Evolutionary conservation across 352 stramenopile genomes (phyloP).

Genomic region (Pythium insidiosum): DNA sequence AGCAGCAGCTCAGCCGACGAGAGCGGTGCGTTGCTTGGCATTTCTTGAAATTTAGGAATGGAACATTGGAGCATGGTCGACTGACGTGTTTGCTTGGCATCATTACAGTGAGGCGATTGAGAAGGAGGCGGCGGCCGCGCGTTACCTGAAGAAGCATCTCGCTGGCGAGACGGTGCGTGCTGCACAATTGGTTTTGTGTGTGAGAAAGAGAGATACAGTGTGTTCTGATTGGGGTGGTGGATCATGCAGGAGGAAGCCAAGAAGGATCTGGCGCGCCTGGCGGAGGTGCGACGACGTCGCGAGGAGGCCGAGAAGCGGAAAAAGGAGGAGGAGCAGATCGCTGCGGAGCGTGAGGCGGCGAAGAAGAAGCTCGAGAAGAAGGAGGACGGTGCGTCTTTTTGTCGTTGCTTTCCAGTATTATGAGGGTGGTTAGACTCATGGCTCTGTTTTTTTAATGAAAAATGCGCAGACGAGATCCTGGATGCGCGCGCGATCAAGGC

Average conservation of each 20-base stretch:
- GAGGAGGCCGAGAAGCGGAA: conserved; percentile 75
- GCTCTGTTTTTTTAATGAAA: too few relatives aligned
- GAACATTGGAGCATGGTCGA: too few relatives aligned
- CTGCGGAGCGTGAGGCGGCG: conserved; percentile 46
- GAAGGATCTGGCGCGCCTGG: conserved; percentile 72
- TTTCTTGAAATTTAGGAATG: too few relatives aligned
- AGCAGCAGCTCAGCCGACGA: conserved; percentile 73
- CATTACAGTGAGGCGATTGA: conserved; percentile 63
- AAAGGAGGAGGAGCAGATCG: conserved; percentile 74
- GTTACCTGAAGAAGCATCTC: conserved; percentile 82
- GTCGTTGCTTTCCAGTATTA: not conserved
- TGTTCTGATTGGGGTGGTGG: too few relatives aligned
- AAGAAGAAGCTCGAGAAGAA: conserved; percentile 60
- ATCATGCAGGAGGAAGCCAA: conserved; percentile 69
- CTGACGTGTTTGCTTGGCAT: not conserved
- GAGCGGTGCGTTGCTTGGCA: conserved; percentile 51
- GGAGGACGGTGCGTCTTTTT: conserved; percentile 41
- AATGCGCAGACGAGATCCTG: conserved; percentile 73
- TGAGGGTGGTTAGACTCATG: too few relatives aligned
- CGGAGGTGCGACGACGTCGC: conserved; percentile 71
- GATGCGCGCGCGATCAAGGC: conserved; percentile 80
- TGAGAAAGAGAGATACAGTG: too few relatives aligned
- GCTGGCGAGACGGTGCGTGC: conserved; percentile 70
- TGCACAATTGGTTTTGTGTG: too few relatives aligned
- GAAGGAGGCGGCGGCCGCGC: conserved; percentile 62